These are phyloP conservation scores for Ophiostoma tasmaniense DNA, from an alignment of 2,329 filamentous ascomycete species.

Conservation along the genomic window DNA sequence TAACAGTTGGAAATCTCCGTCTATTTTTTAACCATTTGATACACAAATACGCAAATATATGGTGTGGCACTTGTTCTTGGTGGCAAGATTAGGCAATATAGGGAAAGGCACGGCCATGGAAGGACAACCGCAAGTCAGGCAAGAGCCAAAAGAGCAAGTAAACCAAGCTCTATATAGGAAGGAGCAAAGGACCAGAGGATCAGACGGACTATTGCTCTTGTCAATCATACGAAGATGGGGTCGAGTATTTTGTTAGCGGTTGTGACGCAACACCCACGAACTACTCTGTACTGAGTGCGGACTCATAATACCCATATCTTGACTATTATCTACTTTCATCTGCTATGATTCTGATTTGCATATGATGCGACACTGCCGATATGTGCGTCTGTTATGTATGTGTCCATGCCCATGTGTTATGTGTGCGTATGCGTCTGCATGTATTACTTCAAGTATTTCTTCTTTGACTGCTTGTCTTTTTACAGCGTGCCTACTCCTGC, in stretches of 20 bases:
- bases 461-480: not conserved
- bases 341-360: not conserved
- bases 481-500: no score
- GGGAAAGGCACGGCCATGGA: constrained; percentile 12
- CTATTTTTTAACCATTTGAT: no score
- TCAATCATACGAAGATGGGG: no score
- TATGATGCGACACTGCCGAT: not conserved
- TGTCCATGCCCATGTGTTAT: not conserved
- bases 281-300: not conserved
- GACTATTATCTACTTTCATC: not conserved
- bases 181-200: not conserved
- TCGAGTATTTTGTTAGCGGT: not conserved
- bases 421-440: not conserved
- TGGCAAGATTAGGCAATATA: constrained; percentile 14
- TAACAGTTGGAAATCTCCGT: no score
- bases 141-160: not conserved
- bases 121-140: not conserved
- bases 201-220: not conserved
- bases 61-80: no score
- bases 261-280: not conserved
- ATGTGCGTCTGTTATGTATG: not conserved
- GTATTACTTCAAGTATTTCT: not conserved
- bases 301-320: not conserved
- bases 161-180: not conserved
- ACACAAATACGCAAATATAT: no score